Conservation (phyloP, 371 early-diverging fungal species). For the Nematocida displodere region DNA sequence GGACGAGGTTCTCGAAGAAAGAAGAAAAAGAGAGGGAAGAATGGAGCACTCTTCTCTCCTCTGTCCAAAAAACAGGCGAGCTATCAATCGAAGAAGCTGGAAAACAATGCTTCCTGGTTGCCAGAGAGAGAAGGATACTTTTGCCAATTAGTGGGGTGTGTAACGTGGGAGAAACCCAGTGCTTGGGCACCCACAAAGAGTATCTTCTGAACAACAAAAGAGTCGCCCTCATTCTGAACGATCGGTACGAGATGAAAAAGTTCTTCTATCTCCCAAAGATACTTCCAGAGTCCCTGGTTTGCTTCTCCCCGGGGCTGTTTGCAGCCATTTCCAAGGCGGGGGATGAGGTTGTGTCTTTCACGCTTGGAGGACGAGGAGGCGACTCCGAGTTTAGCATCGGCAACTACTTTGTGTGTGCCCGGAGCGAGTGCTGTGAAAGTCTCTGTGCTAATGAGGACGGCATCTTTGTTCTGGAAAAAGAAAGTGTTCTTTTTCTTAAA, state of each 20-base stretch:
- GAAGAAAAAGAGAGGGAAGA: background rate
- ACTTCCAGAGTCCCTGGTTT: slow-evolving; percentile 8
- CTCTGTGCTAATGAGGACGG: background rate
- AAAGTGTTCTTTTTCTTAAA: background rate
- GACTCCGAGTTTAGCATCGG: slow-evolving; percentile 33
- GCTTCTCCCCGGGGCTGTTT: slow-evolving; percentile 5
- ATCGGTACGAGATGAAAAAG: background rate
- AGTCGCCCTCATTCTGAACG: slow-evolving; percentile 9
- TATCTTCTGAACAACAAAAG: slow-evolving; percentile 7
- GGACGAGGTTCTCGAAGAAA: slow-evolving; percentile 19
- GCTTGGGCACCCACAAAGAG: background rate
- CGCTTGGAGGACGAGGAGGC: slow-evolving; percentile 18
- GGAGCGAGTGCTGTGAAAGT: background rate
- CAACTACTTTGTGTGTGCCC: slow-evolving; percentile 11
- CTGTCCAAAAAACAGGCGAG: background rate
- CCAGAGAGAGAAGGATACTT: background rate
- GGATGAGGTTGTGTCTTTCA: slow-evolving; percentile 44
- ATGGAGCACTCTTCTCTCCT: background rate
- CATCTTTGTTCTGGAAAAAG: background rate
- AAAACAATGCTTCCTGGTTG: background rate
- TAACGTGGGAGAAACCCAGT: background rate
- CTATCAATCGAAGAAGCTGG: background rate
- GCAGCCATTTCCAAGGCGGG: slow-evolving; percentile 15
- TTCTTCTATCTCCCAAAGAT: slow-evolving; percentile 32
- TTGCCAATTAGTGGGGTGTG: slow-evolving; percentile 1